Conservation (phyloP, 306 rosid genomes). For the Prunus mongolica region DNA sequence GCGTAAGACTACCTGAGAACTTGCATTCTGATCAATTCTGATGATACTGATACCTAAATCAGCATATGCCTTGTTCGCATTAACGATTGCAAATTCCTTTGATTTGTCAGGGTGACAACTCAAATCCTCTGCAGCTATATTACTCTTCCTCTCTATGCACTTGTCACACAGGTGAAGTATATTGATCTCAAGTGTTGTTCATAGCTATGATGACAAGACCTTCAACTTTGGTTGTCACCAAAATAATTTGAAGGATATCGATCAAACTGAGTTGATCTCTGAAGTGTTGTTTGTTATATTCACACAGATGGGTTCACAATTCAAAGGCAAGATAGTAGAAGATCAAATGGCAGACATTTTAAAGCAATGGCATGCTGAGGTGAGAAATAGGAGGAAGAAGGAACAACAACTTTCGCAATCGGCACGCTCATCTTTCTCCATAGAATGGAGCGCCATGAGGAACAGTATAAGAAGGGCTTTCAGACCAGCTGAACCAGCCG, state of each 20-base stretch:
- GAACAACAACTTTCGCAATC: constrained; percentile 10
- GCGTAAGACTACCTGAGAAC: constrained; percentile 20
- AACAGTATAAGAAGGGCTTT: neutral
- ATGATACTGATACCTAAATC: neutral
- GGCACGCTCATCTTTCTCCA: constrained; percentile 11
- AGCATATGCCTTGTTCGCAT: neutral
- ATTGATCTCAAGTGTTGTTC: neutral
- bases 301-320: constrained; percentile 44
- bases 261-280: neutral
- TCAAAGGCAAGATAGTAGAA: constrained; percentile 31
- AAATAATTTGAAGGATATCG: neutral
- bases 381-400: constrained; percentile 32
- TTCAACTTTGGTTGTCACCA: neutral
- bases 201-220: neutral
- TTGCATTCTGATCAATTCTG: neutral
- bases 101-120: constrained; percentile 19
- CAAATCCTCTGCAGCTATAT: constrained; percentile 42
- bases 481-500: neutral
- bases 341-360: constrained; percentile 24
- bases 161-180: constrained; percentile 35
- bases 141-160: constrained; percentile 45
- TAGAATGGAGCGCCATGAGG: constrained; percentile 33
- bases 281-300: neutral
- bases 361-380: constrained; percentile 31
- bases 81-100: neutral